phyloP scores from a whole-genome alignment of 306 rosid genomes.

The Macrotyloma uniflorum region DNA sequence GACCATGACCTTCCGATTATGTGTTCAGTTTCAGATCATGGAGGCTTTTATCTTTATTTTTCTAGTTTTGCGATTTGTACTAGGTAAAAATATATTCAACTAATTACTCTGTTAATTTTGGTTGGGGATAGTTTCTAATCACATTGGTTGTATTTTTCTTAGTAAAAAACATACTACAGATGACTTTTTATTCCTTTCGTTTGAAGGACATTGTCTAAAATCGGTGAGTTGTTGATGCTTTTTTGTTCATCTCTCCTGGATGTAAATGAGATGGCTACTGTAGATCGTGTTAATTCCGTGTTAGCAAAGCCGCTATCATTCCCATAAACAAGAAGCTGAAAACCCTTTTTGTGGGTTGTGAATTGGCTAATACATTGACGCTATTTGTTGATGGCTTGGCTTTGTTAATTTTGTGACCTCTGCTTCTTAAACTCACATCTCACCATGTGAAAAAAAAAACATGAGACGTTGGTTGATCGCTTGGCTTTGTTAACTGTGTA shows the following conservation, averaged over 20 bases:
- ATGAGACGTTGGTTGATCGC: too few relatives aligned
- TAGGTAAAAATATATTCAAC: slow-evolving; percentile 26
- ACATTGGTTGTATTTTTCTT: slow-evolving; percentile 19
- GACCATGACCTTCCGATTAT: slow-evolving; percentile 19
- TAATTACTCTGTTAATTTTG: slow-evolving; percentile 8
- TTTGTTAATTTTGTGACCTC: too few relatives aligned
- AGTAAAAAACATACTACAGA: background rate
- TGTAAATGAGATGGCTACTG: background rate
- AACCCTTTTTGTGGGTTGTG: background rate
- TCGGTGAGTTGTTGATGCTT: slow-evolving; percentile 11
- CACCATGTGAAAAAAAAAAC: too few relatives aligned
- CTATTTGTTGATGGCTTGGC: too few relatives aligned
- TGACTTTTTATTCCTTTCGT: background rate
- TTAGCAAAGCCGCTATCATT: too few relatives aligned
- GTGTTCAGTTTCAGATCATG: background rate
- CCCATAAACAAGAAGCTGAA: background rate
- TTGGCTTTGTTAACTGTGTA: too few relatives aligned
- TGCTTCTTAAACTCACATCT: too few relatives aligned
- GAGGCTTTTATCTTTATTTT: background rate
- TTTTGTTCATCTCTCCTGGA: background rate
- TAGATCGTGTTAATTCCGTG: background rate
- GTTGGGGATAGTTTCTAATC: slow-evolving; percentile 22
- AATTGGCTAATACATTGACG: background rate
- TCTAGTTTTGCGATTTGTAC: slow-evolving; percentile 1
- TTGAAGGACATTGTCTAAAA: background rate